Evolutionary conservation across 2,329 filamentous ascomycete genomes (phyloP), one percentile per base, ranked within the genome.

Genomic region (Ophiostoma tasmaniense): DNA sequence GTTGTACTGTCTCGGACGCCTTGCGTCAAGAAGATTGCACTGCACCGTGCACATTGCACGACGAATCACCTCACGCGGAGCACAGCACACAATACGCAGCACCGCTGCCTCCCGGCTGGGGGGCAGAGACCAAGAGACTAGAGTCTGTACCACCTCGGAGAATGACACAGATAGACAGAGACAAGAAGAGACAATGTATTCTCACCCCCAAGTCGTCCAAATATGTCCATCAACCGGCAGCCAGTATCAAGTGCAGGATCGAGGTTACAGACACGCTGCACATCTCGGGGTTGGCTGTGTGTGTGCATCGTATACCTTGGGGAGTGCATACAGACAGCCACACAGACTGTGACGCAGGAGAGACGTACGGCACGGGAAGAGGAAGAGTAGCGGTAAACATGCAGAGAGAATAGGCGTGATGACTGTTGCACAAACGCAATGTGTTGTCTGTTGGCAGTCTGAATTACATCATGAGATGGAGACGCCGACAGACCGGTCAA

Each of bases 271-370:
- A 22, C 39, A 22, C 59, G 37, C 64, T 69, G 68, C 68, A 67
- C 68, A 69, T 67, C 64, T 66, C 68, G 68, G 64, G 68, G 30
- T 22, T 62, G 50, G 42, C 20, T 45, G 42, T 8, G 42, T 45
- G 42, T 45, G 42, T 45, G 5, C 7, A 17, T 45, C 17, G 39
- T 17, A 13, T 42, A 3, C 17, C 1, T 17, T 42, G 42, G 6
- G 8, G 17, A 45, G 20, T 4, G 20, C 20, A 45, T 1, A 55
- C 33, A 33, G 33, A 33, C 33, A 33, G 33, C 5, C 33, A n/a
- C n/a, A 55, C 8, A 14, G 50, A 55, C 50, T 13, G 50, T 20
- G 10, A 55, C 13, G 50, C 50, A 55, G 50, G n/a, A 55, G 8
- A 11, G 13, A 22, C 4, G 50, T 22, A 55, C 50, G 8, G 17